Evolutionary conservation across 2,329 filamentous ascomycete genomes (phyloP).

Genomic region (Chaetomium olivaceum): DNA sequence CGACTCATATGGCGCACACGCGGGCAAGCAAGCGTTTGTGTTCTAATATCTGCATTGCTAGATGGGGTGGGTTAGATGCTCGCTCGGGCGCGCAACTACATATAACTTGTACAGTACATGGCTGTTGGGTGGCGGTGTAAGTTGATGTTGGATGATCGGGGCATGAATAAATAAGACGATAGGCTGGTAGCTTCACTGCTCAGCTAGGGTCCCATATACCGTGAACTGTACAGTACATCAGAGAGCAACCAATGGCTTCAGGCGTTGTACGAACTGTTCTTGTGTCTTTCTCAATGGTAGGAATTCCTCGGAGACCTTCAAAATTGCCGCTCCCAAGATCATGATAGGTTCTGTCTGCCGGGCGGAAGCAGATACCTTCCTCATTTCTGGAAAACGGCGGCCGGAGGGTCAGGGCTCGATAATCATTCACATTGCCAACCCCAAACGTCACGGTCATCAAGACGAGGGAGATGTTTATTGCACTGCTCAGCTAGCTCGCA

Average conservation of each 20-base stretch:
- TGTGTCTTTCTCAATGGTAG: background rate
- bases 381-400: background rate
- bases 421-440: background rate
- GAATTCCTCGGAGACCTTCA: too few species aligned
- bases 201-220: background rate
- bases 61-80: constrained; percentile 3
- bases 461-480: constrained; percentile 9
- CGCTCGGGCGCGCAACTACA: background rate
- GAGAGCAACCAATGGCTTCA: background rate
- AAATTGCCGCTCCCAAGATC: background rate
- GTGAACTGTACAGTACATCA: background rate
- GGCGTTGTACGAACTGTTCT: background rate
- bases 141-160: background rate
- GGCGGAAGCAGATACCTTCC: background rate
- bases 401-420: background rate
- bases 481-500: constrained; percentile 25
- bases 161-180: background rate
- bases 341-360: background rate
- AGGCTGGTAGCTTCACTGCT: background rate
- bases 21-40: too few species aligned
- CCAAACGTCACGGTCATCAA: background rate
- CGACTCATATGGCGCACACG: background rate
- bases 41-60: background rate
- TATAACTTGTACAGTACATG: background rate
- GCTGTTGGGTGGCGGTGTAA: background rate